Conservation (phyloP, 495 filamentous ascomycete species). For the Hypoxylon fuscum region DNA sequence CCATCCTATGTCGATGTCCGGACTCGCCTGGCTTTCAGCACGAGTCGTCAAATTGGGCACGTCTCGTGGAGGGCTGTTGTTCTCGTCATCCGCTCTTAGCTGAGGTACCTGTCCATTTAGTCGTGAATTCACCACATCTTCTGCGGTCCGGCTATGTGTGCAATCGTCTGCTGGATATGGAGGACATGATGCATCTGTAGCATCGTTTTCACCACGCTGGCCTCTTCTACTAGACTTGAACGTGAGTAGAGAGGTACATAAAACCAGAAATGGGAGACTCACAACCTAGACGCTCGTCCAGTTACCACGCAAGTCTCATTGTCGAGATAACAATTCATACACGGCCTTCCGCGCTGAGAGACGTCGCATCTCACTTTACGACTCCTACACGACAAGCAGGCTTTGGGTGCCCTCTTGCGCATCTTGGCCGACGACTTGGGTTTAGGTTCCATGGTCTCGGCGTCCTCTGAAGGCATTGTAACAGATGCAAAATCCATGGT, state of each 20-base stretch:
- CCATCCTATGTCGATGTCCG: conserved; percentile 23
- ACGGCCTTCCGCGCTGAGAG: conserved; percentile 57
- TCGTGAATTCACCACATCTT: conserved; percentile 39
- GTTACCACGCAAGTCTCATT: conserved; percentile 48
- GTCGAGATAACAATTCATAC: conserved; percentile 58
- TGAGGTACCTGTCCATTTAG: conserved; percentile 27
- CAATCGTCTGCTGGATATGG: conserved; percentile 33
- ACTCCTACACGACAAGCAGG: conserved; percentile 59
- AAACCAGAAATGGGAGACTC: conserved; percentile 24
- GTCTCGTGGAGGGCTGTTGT: conserved; percentile 18
- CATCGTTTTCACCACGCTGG: conserved; percentile 36
- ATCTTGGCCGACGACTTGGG: conserved; percentile 41
- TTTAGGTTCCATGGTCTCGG: conserved; percentile 33
- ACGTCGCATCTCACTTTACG: conserved; percentile 64
- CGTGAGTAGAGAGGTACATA: conserved; percentile 37
- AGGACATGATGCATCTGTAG: conserved; percentile 34
- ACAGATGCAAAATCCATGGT: conserved; percentile 31
- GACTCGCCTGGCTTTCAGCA: conserved; percentile 13
- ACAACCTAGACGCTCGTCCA: conserved; percentile 54
- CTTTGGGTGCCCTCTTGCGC: conserved; percentile 54
- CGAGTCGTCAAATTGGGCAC: conserved; percentile 15
- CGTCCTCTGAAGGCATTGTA: conserved; percentile 26
- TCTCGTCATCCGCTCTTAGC: conserved; percentile 22
- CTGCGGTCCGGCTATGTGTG: conserved; percentile 30
- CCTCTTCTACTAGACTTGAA: conserved; percentile 36